phyloP scores from a whole-genome alignment of 305 asterid species.

The Vinca major region DNA sequence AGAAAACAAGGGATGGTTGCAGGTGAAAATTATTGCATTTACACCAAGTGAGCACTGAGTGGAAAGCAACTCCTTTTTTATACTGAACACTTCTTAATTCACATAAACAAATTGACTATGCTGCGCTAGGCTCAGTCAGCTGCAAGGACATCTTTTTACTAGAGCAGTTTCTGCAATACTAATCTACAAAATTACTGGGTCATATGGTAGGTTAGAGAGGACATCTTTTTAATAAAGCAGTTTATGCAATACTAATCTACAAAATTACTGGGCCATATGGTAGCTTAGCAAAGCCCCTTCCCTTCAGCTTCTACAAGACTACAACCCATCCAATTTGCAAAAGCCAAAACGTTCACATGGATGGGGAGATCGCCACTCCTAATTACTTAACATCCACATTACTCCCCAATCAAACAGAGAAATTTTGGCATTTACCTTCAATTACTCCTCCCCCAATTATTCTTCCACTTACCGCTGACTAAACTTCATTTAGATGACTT shows the following conservation, averaged over 20 bases:
- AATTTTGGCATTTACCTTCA: not conserved
- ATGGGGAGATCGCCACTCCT: not conserved
- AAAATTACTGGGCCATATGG: not conserved
- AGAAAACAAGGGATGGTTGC: not conserved
- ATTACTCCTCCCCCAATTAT: not conserved
- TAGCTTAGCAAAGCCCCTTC: not conserved
- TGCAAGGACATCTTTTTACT: not conserved
- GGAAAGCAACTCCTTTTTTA: not conserved
- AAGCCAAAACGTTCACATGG: not conserved
- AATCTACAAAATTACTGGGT: not conserved
- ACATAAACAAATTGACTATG: not conserved
- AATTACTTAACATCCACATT: not conserved
- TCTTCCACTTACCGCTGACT: not conserved
- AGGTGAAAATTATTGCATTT: not conserved
- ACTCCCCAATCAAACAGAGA: not conserved
- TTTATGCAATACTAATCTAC: not conserved
- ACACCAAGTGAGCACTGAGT: not conserved
- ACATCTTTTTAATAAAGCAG: not conserved
- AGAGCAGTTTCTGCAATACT: not conserved
- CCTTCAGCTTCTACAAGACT: not conserved
- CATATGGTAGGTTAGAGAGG: not conserved
- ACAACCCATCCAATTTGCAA: not conserved
- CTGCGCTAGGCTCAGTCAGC: not conserved
- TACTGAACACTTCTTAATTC: not conserved
- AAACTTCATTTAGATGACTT: not conserved